Percentiles rank a stretch among this genome's conserved stretches.
phyloP scores from a whole-genome alignment of 2,329 filamentous ascomycete species.

The Fusarium hostae region DNA sequence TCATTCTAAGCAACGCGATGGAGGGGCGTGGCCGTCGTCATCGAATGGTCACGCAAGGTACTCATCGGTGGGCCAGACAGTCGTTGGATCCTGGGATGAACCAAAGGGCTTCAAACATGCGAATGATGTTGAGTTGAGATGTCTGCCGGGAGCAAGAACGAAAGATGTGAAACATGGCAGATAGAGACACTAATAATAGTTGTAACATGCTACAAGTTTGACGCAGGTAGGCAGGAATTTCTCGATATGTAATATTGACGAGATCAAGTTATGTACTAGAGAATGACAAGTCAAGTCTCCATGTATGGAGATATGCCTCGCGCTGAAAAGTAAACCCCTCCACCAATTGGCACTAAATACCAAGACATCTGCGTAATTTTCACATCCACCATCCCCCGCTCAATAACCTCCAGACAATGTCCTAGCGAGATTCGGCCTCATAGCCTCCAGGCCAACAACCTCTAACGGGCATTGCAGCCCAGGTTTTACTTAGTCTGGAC shows the following conservation, averaged over 20 bases:
- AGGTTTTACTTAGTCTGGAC: slow-evolving; percentile 5
- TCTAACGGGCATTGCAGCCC: no score
- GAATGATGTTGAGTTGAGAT: background rate
- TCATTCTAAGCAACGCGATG: background rate
- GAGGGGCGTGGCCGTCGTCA: background rate
- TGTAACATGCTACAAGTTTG: no score
- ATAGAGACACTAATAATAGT: fast-evolving
- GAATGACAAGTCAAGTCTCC: background rate
- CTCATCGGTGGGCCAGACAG: background rate
- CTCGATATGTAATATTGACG: background rate
- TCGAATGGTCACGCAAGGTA: background rate
- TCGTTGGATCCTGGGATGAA: background rate
- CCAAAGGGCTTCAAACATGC: background rate
- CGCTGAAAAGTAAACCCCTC: background rate
- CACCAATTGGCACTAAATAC: background rate
- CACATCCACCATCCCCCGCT: no score
- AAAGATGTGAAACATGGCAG: background rate
- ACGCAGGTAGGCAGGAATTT: background rate
- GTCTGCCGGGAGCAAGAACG: background rate
- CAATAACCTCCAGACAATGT: no score
- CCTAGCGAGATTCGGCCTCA: fast-evolving
- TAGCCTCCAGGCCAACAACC: fast-evolving
- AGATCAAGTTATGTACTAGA: background rate
- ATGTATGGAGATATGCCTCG: background rate
- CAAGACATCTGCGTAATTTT: background rate